phyloP scores from a whole-genome alignment of 139 green algal genomes.

The Haematococcus lacustris region DNA sequence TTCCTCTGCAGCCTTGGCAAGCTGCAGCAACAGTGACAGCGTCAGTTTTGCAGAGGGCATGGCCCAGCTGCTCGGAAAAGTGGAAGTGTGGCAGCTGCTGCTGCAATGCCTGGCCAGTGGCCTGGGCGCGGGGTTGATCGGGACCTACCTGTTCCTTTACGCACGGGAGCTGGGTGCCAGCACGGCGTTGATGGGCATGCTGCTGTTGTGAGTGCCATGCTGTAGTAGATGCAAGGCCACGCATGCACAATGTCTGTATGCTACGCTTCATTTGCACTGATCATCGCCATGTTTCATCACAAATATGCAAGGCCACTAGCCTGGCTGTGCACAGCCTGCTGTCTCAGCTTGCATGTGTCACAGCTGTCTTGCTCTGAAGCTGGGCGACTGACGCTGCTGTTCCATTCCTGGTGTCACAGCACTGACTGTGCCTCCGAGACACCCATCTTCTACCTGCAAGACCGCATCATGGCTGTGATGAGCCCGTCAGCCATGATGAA shows the following conservation, averaged over 20 bases:
- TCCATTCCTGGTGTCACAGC: neutral
- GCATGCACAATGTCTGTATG: neutral
- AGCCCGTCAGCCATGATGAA: neutral
- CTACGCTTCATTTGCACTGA: neutral
- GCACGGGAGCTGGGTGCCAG: neutral
- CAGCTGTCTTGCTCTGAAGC: neutral
- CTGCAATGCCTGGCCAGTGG: neutral
- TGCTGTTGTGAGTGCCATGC: neutral
- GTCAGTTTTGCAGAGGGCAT: too few relatives aligned
- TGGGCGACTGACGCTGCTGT: neutral
- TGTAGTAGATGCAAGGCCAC: neutral
- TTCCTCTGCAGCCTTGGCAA: too few relatives aligned
- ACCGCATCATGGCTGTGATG: neutral
- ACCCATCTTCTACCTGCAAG: neutral
- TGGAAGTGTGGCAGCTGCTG: too few relatives aligned
- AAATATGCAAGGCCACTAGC: neutral
- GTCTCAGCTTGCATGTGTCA: neutral
- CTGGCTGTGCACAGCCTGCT: neutral
- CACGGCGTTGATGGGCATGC: neutral
- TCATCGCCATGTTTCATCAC: neutral
- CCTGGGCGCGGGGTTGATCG: neutral
- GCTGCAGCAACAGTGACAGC: too few relatives aligned
- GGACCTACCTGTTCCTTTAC: neutral
- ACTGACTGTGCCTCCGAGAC: neutral
- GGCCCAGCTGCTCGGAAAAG: too few relatives aligned